A percentile compares a stretch with the other conserved stretches of the same genome.
Evolutionary conservation across 306 rosid species (phyloP).

Genomic region (Hippophae gyantsensis): DNA sequence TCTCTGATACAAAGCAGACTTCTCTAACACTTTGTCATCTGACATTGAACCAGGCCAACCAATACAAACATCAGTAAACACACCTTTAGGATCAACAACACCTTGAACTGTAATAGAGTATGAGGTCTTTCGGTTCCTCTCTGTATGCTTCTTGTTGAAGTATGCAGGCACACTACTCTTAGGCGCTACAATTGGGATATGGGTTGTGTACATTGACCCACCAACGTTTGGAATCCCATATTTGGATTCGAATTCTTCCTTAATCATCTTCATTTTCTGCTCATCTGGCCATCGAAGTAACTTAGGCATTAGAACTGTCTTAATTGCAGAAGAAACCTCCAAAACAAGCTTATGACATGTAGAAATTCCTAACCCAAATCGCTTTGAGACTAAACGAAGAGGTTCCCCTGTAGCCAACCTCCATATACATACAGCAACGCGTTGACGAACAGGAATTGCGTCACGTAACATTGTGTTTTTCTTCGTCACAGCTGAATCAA

Average conservation of each 20-base stretch:
- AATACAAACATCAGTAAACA: conserved; percentile 71
- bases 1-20: conserved; percentile 58
- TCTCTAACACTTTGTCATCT: conserved; percentile 79
- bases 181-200: conserved; percentile 88
- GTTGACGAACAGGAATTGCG: conserved; percentile 80
- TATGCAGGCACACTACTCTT: conserved; percentile 81
- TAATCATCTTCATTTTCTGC: conserved; percentile 25
- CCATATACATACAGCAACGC: conserved; percentile 93
- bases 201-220: conserved; percentile 88
- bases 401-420: conserved; percentile 94
- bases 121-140: conserved; percentile 82
- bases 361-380: conserved; percentile 83
- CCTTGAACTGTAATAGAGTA: conserved; percentile 92
- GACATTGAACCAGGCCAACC: conserved; percentile 99
- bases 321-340: conserved; percentile 83
- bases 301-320: conserved; percentile 74
- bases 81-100: conserved; percentile 69
- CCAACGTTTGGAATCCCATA: conserved; percentile 83
- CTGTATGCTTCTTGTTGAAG: conserved; percentile 77
- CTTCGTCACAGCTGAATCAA: conserved; percentile 72
- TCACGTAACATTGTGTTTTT: conserved; percentile 71
- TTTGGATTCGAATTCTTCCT: conserved; percentile 48
- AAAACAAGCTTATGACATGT: conserved; percentile 89
- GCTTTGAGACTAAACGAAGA: conserved; percentile 67
- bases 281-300: conserved; percentile 85